Evolutionary conservation across 495 filamentous ascomycete species (phyloP).

Genomic region (Aspergillus heteromorphus): DNA sequence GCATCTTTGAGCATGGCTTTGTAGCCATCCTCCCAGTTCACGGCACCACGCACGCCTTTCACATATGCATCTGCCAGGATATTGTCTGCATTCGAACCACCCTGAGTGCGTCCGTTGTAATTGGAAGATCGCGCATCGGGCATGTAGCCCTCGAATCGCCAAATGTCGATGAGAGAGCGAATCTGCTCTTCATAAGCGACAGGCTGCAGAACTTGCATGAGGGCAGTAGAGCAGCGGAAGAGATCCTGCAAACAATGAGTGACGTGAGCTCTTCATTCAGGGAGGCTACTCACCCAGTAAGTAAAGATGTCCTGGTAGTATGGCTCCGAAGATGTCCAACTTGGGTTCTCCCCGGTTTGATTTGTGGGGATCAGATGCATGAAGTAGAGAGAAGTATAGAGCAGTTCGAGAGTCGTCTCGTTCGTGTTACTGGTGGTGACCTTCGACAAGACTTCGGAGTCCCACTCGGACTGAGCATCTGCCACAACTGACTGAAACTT

Average conservation of each 20-base stretch:
- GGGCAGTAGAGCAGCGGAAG: slow-evolving; percentile 58
- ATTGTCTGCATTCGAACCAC: slow-evolving; percentile 69
- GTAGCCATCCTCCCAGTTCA: slow-evolving; percentile 68
- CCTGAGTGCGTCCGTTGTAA: slow-evolving; percentile 67
- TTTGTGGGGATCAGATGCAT: slow-evolving; percentile 69
- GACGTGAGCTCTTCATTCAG: neutral
- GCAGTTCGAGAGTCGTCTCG: slow-evolving; percentile 46
- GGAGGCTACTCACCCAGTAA: slow-evolving; percentile 41
- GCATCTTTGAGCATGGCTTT: slow-evolving; percentile 66
- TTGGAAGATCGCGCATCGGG: slow-evolving; percentile 64
- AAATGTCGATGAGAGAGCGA: slow-evolving; percentile 67
- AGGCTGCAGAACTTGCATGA: slow-evolving; percentile 64
- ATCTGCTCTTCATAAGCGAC: slow-evolving; percentile 59
- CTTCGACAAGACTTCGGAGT: slow-evolving; percentile 55
- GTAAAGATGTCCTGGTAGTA: slow-evolving; percentile 48
- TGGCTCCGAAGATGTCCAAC: slow-evolving; percentile 60
- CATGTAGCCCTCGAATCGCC: slow-evolving; percentile 59
- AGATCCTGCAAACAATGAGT: slow-evolving; percentile 39
- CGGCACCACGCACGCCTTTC: slow-evolving; percentile 58
- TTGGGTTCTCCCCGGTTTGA: slow-evolving; percentile 65
- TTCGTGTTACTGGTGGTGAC: slow-evolving; percentile 55
- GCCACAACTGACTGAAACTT: slow-evolving; percentile 42
- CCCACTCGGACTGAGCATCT: slow-evolving; percentile 51
- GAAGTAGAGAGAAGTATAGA: slow-evolving; percentile 63
- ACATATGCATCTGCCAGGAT: slow-evolving; percentile 71